These are phyloP conservation scores for Flaveria linearis DNA, from an alignment of 129 eudicot species.

Conservation along the genomic window DNA sequence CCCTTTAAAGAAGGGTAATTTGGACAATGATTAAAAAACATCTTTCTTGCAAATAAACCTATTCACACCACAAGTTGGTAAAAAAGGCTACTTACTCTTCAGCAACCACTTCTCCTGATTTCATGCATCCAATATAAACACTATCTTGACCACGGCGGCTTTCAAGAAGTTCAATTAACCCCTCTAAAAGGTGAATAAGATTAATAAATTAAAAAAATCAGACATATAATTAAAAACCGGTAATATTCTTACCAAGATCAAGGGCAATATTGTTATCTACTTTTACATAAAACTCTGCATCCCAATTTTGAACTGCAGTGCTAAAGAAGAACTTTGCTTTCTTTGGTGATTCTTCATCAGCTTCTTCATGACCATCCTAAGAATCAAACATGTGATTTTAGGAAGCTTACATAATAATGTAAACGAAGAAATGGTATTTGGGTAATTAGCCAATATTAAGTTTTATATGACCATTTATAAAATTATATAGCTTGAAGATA, in stretches of 20 bases:
- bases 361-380: slow-evolving; percentile 43
- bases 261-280: slow-evolving; percentile 83
- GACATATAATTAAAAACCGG: not conserved
- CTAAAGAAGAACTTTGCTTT: slow-evolving; percentile 44
- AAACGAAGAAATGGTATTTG: slow-evolving; percentile 17
- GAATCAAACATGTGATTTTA: slow-evolving; percentile 10
- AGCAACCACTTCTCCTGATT: slow-evolving; percentile 83
- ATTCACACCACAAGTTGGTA: slow-evolving; percentile 1
- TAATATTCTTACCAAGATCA: slow-evolving; percentile 65
- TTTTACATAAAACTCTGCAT: slow-evolving; percentile 56
- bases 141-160: slow-evolving; percentile 73
- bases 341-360: slow-evolving; percentile 50
- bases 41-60: not conserved
- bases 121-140: slow-evolving; percentile 94
- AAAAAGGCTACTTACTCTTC: slow-evolving; percentile 56
- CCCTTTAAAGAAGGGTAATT: not conserved
- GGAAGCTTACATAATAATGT: not conserved
- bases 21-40: not conserved
- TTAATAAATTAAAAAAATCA: slow-evolving; percentile 10
- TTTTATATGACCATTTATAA: not conserved
- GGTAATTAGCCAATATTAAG: slow-evolving; percentile 16
- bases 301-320: slow-evolving; percentile 44
- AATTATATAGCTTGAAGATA: slow-evolving; percentile 16
- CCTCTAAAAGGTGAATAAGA: slow-evolving; percentile 50
- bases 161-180: slow-evolving; percentile 73